Conservation (phyloP, 192 early-diverging fungal species). For the Coemansia aciculifera region DNA sequence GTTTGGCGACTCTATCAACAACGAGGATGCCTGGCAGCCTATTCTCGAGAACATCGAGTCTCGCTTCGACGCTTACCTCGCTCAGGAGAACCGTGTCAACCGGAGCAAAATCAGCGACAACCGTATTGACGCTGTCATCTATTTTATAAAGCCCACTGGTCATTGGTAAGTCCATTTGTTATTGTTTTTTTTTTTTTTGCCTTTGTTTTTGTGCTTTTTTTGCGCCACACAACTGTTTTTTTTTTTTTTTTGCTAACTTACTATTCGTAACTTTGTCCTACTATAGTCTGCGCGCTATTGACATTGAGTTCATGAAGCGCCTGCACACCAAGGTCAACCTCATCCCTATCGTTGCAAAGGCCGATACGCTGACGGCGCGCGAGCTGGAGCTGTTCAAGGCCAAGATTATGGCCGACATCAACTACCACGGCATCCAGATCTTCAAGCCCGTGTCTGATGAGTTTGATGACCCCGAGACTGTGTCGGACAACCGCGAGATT, state of each 20-base stretch:
- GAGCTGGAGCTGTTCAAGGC: constrained; percentile 82
- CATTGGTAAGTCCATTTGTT: constrained; percentile 62
- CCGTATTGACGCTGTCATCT: constrained; percentile 91
- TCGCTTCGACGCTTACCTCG: constrained; percentile 89
- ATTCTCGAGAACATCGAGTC: constrained; percentile 94
- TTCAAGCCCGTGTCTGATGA: constrained; percentile 82
- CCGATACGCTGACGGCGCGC: constrained; percentile 85
- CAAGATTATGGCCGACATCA: constrained; percentile 81
- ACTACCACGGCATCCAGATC: constrained; percentile 81
- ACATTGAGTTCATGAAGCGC: constrained; percentile 95
- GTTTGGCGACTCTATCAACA: constrained; percentile 98
- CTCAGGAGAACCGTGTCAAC: constrained; percentile 91
- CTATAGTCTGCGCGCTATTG: constrained; percentile 77
- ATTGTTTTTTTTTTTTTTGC: not conserved
- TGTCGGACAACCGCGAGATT: constrained; percentile 82
- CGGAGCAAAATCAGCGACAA: constrained; percentile 89
- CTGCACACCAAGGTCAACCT: constrained; percentile 87
- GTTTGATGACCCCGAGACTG: constrained; percentile 79
- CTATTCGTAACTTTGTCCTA: constrained; percentile 4
- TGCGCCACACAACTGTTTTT: constrained; percentile 10
- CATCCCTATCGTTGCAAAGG: constrained; percentile 87
- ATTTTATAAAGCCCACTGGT: constrained; percentile 97
- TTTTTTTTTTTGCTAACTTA: not conserved
- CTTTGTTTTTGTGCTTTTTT: not conserved
- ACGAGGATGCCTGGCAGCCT: constrained; percentile 97